phyloP scores from a whole-genome alignment of 2,329 filamentous ascomycete species.

The Phoma sp. region DNA sequence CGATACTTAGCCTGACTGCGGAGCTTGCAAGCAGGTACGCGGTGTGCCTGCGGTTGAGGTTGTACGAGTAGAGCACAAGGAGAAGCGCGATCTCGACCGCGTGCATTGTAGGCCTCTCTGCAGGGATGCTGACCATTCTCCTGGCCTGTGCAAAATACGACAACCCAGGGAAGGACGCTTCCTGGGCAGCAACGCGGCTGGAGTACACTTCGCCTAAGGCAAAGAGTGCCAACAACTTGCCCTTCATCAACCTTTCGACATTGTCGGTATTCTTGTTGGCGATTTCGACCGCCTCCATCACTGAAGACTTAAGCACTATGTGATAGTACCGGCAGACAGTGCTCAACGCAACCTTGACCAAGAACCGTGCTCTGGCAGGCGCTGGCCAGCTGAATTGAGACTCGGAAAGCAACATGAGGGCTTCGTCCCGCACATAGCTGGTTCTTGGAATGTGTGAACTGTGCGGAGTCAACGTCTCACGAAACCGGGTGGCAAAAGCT shows the following conservation, averaged over 20 bases:
- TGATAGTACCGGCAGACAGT: constrained; percentile 53
- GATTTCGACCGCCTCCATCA: constrained; percentile 49
- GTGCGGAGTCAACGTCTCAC: constrained; percentile 37
- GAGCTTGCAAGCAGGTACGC: constrained; percentile 54
- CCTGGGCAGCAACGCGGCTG: constrained; percentile 43
- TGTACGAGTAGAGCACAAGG: constrained; percentile 55
- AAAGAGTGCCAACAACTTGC: constrained; percentile 55
- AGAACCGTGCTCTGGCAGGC: constrained; percentile 46
- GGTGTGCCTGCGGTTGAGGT: constrained; percentile 54
- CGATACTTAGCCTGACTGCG: constrained; percentile 52
- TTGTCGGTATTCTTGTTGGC: constrained; percentile 46
- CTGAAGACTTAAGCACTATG: constrained; percentile 50
- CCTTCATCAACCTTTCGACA: constrained; percentile 44
- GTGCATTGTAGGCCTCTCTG: constrained; percentile 54
- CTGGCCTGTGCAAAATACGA: constrained; percentile 53
- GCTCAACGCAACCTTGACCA: constrained; percentile 52
- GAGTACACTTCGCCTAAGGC: constrained; percentile 58
- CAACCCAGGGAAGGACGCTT: constrained; percentile 52
- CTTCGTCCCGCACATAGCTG: constrained; percentile 40
- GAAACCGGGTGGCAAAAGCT: constrained; percentile 47
- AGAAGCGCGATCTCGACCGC: constrained; percentile 54
- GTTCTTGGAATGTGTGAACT: constrained; percentile 43
- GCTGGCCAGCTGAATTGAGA: constrained; percentile 50
- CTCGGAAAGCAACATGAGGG: constrained; percentile 45
- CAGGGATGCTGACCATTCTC: constrained; percentile 48